A percentile compares a stretch with the other conserved stretches of the same genome.
These are phyloP conservation scores for Lyophyllum decastes DNA, from an alignment of 768 basidiomycete genomes.

Conservation along the genomic window DNA sequence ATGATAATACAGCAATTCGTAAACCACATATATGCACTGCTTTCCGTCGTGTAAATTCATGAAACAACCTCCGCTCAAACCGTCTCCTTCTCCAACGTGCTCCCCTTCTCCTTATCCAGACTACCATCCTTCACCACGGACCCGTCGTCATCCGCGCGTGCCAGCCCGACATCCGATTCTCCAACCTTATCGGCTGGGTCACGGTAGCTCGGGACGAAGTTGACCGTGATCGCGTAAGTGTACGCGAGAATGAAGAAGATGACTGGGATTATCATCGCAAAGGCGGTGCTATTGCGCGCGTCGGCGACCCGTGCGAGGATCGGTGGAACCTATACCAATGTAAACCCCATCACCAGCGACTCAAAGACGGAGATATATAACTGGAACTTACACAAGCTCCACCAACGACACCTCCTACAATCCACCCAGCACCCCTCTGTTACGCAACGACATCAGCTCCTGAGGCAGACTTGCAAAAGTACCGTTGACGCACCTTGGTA, in stretches of 20 bases:
- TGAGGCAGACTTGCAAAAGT: background rate
- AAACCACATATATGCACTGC: background rate
- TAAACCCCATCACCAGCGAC: background rate
- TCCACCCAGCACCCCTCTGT: slow-evolving; percentile 31
- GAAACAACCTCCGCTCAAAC: background rate
- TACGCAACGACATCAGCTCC: background rate
- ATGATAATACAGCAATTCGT: background rate
- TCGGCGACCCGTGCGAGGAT: slow-evolving; percentile 32
- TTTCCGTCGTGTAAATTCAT: background rate
- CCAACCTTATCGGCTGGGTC: slow-evolving; percentile 26
- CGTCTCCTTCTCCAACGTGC: slow-evolving; percentile 5
- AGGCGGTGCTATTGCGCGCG: slow-evolving; percentile 29
- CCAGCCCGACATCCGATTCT: slow-evolving; percentile 5
- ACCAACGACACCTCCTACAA: slow-evolving; percentile 33
- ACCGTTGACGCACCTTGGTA: slow-evolving; percentile 21
- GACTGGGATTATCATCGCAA: slow-evolving; percentile 34
- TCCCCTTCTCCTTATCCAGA: slow-evolving; percentile 8
- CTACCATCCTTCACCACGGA: slow-evolving; percentile 8
- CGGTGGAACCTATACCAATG: slow-evolving; percentile 24
- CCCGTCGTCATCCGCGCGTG: background rate
- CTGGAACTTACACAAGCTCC: slow-evolving; percentile 28
- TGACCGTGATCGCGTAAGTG: slow-evolving; percentile 28
- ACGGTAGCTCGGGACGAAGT: slow-evolving; percentile 30
- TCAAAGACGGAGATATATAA: background rate
- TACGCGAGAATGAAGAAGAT: slow-evolving; percentile 30